Evolutionary conservation across 2,329 filamentous ascomycete species (phyloP).

Genomic region (Apiospora marii): DNA sequence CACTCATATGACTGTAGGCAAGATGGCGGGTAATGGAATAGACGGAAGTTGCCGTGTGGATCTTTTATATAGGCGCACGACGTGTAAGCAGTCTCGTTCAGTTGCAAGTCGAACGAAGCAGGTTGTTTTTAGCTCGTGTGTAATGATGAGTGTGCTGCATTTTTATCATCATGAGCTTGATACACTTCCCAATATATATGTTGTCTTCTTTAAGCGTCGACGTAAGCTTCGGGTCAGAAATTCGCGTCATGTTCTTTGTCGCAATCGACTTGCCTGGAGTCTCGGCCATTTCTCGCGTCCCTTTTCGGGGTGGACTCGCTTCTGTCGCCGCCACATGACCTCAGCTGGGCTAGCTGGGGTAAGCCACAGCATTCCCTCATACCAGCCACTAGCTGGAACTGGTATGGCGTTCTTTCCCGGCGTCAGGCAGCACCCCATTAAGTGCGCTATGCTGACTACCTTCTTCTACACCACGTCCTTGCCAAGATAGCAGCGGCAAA

Average conservation of each 20-base stretch:
- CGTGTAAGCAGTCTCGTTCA: not conserved
- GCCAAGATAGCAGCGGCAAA: not conserved
- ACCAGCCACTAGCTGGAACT: not conserved
- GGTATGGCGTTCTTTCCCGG: not conserved
- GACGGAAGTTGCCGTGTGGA: not conserved
- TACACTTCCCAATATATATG: not conserved
- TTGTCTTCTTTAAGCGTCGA: not conserved
- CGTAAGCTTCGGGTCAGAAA: not conserved
- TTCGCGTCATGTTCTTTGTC: not conserved
- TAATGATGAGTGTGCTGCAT: not conserved
- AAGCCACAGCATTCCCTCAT: not conserved
- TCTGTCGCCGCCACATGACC: not conserved
- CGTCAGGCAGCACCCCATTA: no score
- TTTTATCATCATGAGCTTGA: not conserved
- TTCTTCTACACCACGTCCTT: not conserved
- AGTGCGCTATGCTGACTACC: not conserved
- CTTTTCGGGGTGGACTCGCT: not conserved
- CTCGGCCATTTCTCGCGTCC: constrained; percentile 10
- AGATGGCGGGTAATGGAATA: not conserved
- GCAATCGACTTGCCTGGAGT: not conserved
- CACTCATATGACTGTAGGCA: not conserved
- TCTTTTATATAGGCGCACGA: not conserved
- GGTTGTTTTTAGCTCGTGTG: not conserved
- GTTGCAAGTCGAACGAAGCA: not conserved
- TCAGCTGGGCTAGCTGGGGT: not conserved